Percentiles rank a stretch among this genome's conserved stretches.
Evolutionary conservation across 2,329 filamentous ascomycete species (phyloP).

Genomic region (Colletotrichum sp.): DNA sequence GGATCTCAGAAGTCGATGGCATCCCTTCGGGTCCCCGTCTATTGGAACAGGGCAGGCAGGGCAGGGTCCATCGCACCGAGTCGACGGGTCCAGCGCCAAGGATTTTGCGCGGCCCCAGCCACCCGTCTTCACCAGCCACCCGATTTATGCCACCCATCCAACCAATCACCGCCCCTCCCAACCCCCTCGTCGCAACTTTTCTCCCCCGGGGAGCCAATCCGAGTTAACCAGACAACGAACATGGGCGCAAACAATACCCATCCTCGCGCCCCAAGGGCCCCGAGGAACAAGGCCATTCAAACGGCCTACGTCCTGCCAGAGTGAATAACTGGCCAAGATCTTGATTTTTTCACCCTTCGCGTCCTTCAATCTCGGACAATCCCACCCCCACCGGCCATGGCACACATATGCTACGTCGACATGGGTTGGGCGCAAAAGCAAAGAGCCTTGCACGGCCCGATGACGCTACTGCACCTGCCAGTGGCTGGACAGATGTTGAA

Average conservation of each 20-base stretch:
- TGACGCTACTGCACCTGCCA: slow-evolving; percentile 22
- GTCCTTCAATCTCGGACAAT: background rate
- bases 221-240: slow-evolving; percentile 15
- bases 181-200: slow-evolving; percentile 3
- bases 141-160: background rate
- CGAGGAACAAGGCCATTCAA: background rate
- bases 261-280: background rate
- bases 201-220: background rate
- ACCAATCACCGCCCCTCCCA: slow-evolving; percentile 14
- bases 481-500: slow-evolving; percentile 14
- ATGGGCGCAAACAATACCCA: background rate
- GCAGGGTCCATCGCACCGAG: background rate
- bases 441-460: slow-evolving; percentile 13
- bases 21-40: background rate
- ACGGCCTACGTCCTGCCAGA: background rate
- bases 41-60: background rate
- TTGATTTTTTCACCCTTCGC: background rate
- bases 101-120: slow-evolving; percentile 16
- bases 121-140: slow-evolving; percentile 21
- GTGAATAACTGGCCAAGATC: background rate
- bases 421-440: background rate
- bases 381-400: background rate
- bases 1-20: background rate
- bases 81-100: background rate
- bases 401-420: background rate